These are phyloP conservation scores for Coelastrella sp. DNA, from an alignment of 139 green algal genomes.

Conservation along the genomic window DNA sequence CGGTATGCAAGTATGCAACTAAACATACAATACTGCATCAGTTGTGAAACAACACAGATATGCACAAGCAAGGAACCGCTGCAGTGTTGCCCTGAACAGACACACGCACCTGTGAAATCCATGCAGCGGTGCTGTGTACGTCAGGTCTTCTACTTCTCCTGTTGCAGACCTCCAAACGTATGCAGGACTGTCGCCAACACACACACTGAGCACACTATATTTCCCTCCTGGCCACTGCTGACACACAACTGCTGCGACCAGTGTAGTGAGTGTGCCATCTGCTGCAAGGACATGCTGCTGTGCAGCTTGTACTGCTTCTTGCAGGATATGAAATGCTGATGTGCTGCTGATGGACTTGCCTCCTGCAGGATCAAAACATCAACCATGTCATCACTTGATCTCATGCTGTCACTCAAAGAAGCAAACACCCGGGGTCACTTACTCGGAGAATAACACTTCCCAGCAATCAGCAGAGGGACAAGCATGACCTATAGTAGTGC, in stretches of 20 bases:
- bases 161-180: constrained; percentile 52
- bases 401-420: not conserved
- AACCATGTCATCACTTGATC: not conserved
- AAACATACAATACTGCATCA: not conserved
- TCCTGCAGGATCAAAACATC: constrained; percentile 26
- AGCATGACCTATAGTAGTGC: too few species aligned
- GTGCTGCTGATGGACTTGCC: constrained; percentile 22
- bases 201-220: constrained; percentile 40
- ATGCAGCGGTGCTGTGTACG: constrained; percentile 3
- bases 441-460: too few species aligned
- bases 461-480: too few species aligned
- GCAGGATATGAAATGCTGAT: constrained; percentile 50
- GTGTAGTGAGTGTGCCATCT: constrained; percentile 63
- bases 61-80: not conserved
- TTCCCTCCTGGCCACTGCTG: not conserved
- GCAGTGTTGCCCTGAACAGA: constrained; percentile 13
- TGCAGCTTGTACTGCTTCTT: constrained; percentile 34
- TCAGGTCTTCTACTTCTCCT: constrained; percentile 49
- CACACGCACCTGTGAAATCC: constrained; percentile 40
- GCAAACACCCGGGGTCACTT: not conserved
- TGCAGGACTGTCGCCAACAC: constrained; percentile 55
- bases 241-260: constrained; percentile 43
- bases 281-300: constrained; percentile 58
- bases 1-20: not conserved
- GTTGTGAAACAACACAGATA: not conserved